Base-by-base conservation (phyloP, 208 protist genomes). In the Tritrichomonas musculus region DNA sequence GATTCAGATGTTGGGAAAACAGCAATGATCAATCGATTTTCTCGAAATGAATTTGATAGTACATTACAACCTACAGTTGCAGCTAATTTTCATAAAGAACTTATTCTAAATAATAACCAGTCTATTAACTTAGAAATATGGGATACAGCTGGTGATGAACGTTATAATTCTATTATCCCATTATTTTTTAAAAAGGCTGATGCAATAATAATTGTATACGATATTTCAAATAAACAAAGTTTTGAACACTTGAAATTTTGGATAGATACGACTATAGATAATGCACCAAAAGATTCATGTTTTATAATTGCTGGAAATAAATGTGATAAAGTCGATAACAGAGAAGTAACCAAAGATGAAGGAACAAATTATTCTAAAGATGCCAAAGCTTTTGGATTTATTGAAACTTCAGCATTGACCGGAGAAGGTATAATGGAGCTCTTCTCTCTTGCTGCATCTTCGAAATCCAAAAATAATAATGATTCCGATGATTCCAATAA, bases 81-180 rank as follows among this genome's bases (percentile, higher is more conserved):
- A 69, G 64, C 20, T n/a, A 17, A 13, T n/a, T 69, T 69, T 69
- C 5, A 33, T 8, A 69, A 8, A 13, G 30, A 13, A 69, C 30
- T 3, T 33, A n/a, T 69, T 69, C 22, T n/a, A 69, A n/a, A 33
- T n/a, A 69, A 69, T n/a, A 69, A 69, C 27, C 17, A 69, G 30
- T 3, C 39, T 0, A 49, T 88, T 60, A 36, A 88, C 9, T 39
- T 88, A 2, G 47, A 57, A 20, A 53, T 88, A 14, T 88, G 77
- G 77, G 77, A 88, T 88, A 88, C 77, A n/a, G 77, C 77, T 60
- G 77, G 77, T 8, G n/a, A 88, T 33, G 77, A 88, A 57, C 25
- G 77, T 9, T 88, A 44, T 57, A n/a, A 47, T 11, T 47, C 20
- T 11, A 57, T 88, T 53, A 49, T 88, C 17, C 77, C 77, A 39